Conservation (phyloP, 2,329 filamentous ascomycete genomes). For the Apiospora koreana region DNA sequence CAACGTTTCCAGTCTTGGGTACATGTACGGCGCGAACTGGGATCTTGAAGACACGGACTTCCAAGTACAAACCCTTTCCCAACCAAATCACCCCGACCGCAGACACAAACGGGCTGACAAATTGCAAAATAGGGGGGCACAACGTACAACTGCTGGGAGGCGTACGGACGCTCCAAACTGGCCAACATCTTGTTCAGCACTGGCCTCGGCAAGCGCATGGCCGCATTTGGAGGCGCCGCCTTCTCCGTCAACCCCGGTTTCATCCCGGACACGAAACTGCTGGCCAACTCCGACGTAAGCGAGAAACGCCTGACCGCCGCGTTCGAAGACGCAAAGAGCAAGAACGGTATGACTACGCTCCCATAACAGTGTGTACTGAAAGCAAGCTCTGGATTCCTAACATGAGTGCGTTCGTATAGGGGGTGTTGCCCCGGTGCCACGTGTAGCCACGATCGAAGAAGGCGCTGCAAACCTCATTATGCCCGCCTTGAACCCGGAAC, state of each 20-base stretch:
- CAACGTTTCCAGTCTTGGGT: conserved; percentile 43
- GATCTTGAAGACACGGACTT: conserved; percentile 44
- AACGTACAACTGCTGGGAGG: conserved; percentile 29
- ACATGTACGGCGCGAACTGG: conserved; percentile 40
- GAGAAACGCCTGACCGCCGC: neutral
- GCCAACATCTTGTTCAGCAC: conserved; percentile 31
- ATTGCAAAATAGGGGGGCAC: conserved; percentile 17
- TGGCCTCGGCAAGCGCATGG: conserved; percentile 21
- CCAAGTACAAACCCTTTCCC: conserved; percentile 24
- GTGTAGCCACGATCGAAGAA: conserved; percentile 26
- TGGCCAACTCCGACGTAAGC: neutral
- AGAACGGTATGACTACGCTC: conserved; percentile 15
- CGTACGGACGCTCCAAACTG: conserved; percentile 41
- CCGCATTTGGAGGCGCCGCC: conserved; percentile 34
- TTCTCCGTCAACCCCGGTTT: conserved; percentile 22
- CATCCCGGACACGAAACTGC: neutral
- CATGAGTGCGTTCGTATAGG: neutral
- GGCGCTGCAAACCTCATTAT: conserved; percentile 32
- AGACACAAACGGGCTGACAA: neutral
- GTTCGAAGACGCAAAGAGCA: neutral
- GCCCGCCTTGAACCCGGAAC: conserved; percentile 33
- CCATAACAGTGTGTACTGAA: too few species aligned
- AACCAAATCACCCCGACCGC: neutral
- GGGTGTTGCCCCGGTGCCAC: neutral
- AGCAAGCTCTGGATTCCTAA: neutral